Conservation (phyloP, 495 filamentous ascomycete genomes). For the Daldinia vernicosa region DNA sequence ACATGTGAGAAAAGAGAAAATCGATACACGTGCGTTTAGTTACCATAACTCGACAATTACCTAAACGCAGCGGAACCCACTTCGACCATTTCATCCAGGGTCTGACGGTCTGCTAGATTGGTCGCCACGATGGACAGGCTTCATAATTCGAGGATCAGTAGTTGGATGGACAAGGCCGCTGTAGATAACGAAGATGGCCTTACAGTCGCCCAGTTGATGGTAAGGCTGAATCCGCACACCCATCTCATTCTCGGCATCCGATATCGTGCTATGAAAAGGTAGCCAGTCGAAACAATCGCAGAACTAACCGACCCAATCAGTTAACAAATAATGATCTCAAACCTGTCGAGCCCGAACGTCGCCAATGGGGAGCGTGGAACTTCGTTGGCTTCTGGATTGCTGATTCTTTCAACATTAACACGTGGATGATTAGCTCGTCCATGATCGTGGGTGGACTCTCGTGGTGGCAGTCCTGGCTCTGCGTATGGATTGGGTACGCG, state of each 20-base stretch:
- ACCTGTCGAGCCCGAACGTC: constrained; percentile 85
- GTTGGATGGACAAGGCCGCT: constrained; percentile 65
- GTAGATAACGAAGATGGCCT: constrained; percentile 81
- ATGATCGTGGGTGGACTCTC: constrained; percentile 78
- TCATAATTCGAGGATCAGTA: constrained; percentile 37
- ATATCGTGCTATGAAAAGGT: not conserved
- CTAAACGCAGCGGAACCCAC: constrained; percentile 25
- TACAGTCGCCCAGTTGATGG: constrained; percentile 83
- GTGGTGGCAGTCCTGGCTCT: constrained; percentile 97
- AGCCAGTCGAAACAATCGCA: constrained; percentile 16
- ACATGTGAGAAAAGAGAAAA: constrained; percentile 9
- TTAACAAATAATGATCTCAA: constrained; percentile 90
- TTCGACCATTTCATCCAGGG: constrained; percentile 2
- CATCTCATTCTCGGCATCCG: not conserved
- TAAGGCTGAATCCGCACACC: constrained; percentile 40
- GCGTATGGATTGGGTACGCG: constrained; percentile 84
- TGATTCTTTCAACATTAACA: constrained; percentile 97
- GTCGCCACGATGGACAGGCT: constrained; percentile 37
- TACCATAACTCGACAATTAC: constrained; percentile 40
- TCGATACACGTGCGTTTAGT: constrained; percentile 10
- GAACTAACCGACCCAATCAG: constrained; percentile 47
- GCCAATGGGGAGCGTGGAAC: constrained; percentile 89
- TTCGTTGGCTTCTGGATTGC: constrained; percentile 94
- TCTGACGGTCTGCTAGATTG: not conserved
- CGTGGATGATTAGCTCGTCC: constrained; percentile 95